Evolutionary conservation across 2,329 filamentous ascomycete species (phyloP), one percentile per base, ranked within the genome.

Genomic region (Calcarisporium arbuscula): DNA sequence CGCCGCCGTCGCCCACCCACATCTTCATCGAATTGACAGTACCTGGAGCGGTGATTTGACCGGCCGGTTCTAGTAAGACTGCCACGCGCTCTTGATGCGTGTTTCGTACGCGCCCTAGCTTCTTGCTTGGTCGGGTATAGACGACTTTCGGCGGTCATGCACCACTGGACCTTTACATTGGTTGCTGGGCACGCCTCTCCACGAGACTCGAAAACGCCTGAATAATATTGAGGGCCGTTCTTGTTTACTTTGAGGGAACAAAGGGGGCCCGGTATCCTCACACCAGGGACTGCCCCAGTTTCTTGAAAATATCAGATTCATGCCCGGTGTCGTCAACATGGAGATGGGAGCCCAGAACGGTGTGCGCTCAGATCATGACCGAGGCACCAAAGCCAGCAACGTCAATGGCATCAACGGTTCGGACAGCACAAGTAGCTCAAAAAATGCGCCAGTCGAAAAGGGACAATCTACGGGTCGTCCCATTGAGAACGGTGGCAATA

Each of bases 301-400:
- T 12, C 11, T 5, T 15, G 12, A 12, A 11, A 14, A 12, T 6
- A 5, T 21, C 40, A 38, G 39, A 43, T 53, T 49, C 50, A 74
- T 74, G 71, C 69, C 71, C 43, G 68, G 70, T 48, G 52, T 63
- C 49, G 61, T 72, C 61, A 68, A 63, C 48, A 75, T 74, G 70
- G 70, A 75, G 46, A 66, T 68, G 59, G 69, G 68, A 56, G 61
- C 58, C 52, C 64, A 66, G 52, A 70, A 70, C 51, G 68, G 69
- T 46, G 60, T 62, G 50, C 70, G 65, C 52, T 69, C 67, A 48
- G 71, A 77, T 52, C 69, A 77, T 55, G 69, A 76, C 51, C 68
- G 68, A 65, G 62, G 68, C 43, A 38, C 50, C 29, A 57, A 56
- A 43, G 46, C 52, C 34, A 38, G 50, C 29, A 57, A 56, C 42